Evolutionary conservation across 148 eudicot species (phyloP).

Genomic region (Bassia scoparia): DNA sequence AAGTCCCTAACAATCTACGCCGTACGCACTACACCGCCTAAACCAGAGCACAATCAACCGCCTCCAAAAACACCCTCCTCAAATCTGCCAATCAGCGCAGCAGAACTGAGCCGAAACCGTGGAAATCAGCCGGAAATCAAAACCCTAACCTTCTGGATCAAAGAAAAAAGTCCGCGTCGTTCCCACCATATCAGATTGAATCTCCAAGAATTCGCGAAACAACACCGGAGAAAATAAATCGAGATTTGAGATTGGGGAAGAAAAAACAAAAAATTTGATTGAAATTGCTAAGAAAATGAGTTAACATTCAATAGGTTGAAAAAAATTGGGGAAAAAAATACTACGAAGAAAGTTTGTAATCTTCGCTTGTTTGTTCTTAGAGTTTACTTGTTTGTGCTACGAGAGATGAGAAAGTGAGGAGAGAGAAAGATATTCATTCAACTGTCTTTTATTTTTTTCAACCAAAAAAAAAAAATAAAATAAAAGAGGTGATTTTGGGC

Average conservation of each 20-base stretch:
- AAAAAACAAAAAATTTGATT: background rate
- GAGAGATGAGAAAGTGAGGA: too few species aligned
- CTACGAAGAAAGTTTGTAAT: background rate
- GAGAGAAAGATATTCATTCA: too few species aligned
- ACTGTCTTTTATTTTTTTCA: too few species aligned
- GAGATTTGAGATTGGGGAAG: background rate
- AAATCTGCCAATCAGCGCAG: background rate
- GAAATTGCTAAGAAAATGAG: constrained; percentile 3
- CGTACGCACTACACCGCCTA: too few species aligned
- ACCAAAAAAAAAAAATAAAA: too few species aligned
- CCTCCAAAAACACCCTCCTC: background rate
- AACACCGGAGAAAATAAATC: background rate
- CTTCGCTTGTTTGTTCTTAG: too few species aligned
- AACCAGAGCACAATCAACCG: too few species aligned
- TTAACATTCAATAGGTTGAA: constrained; percentile 14
- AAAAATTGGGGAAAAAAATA: background rate
- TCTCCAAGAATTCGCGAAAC: background rate
- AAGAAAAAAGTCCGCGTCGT: background rate
- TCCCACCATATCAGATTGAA: background rate
- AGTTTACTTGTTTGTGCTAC: too few species aligned
- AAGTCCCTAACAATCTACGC: constrained; percentile 17
- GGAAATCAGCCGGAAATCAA: background rate
- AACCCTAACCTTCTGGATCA: constrained; percentile 19
- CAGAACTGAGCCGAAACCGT: too few species aligned
- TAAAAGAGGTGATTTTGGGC: too few species aligned